phyloP scores from a whole-genome alignment of 108 stramenopile genomes.

The Skeletonema tropicum region DNA sequence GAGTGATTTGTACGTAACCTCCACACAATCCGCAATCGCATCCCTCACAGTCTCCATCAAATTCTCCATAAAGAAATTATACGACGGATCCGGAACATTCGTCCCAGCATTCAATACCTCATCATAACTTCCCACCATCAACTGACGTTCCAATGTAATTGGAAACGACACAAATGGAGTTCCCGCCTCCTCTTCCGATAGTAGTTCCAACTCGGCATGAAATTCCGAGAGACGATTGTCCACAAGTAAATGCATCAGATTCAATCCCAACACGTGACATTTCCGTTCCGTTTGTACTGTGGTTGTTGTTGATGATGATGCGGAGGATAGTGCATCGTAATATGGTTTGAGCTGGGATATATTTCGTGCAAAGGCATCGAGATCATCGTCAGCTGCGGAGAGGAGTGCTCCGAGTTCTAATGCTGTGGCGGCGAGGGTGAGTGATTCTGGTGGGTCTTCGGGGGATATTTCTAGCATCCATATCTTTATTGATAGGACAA shows the following conservation, averaged over 20 bases:
- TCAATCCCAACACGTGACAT: conserved; percentile 79
- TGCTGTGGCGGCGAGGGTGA: conserved; percentile 50
- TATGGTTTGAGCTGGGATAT: conserved; percentile 82
- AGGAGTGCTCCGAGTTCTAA: conserved; percentile 86
- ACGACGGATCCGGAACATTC: conserved; percentile 75
- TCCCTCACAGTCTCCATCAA: conserved; percentile 81
- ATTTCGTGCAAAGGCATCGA: conserved; percentile 86
- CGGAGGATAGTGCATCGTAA: conserved; percentile 49
- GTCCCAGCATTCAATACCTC: conserved; percentile 64
- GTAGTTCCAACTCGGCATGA: conserved; percentile 86
- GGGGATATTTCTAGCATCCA: conserved; percentile 62
- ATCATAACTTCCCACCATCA: conserved; percentile 90
- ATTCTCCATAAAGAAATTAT: conserved; percentile 80
- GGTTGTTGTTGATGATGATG: neutral
- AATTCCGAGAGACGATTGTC: conserved; percentile 91
- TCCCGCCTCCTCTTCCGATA: conserved; percentile 71
- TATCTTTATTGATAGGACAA: conserved; percentile 27
- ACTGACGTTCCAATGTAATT: conserved; percentile 81
- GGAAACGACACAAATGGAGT: conserved; percentile 76
- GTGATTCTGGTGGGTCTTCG: conserved; percentile 32
- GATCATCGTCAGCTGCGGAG: conserved; percentile 74
- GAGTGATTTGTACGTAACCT: conserved; percentile 81
- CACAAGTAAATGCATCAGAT: conserved; percentile 87
- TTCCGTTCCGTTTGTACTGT: conserved; percentile 52
- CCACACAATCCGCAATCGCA: conserved; percentile 86